phyloP scores from a whole-genome alignment of 2,329 filamentous ascomycete genomes.

The Cercospora zeae-maydis region DNA sequence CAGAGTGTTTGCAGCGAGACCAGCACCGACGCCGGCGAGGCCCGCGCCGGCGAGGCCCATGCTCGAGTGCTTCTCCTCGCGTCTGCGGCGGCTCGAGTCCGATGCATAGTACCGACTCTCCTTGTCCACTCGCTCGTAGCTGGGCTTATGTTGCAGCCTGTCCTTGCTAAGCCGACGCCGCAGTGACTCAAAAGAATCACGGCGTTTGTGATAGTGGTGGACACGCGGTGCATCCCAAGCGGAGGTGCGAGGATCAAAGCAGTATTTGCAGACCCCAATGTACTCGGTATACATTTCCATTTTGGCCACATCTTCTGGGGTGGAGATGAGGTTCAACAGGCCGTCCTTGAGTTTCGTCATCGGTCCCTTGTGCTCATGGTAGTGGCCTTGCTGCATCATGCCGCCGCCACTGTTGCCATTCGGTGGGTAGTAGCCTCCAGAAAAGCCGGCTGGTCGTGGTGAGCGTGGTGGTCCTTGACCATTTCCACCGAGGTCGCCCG shows the following conservation, averaged over 20 bases:
- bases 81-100: conserved; percentile 45
- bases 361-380: conserved; percentile 55
- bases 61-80: conserved; percentile 34
- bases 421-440: conserved; percentile 19
- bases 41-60: conserved; percentile 55
- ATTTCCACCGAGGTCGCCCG: conserved; percentile 21
- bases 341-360: conserved; percentile 59
- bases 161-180: conserved; percentile 29
- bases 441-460: conserved; percentile 12
- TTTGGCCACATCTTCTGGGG: conserved; percentile 58
- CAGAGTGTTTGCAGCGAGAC: conserved; percentile 48
- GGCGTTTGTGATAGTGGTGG: conserved; percentile 51
- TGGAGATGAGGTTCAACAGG: conserved; percentile 39
- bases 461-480: conserved; percentile 24
- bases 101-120: conserved; percentile 56
- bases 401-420: conserved; percentile 13
- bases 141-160: conserved; percentile 32
- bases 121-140: conserved; percentile 54
- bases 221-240: conserved; percentile 57
- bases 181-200: conserved; percentile 33
- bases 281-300: conserved; percentile 67
- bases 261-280: conserved; percentile 63
- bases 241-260: conserved; percentile 59
- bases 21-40: conserved; percentile 47
- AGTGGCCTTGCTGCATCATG: conserved; percentile 28